Base-by-base conservation (phyloP, 371 early-diverging fungal genomes). In the Actinomucor elegans region DNA sequence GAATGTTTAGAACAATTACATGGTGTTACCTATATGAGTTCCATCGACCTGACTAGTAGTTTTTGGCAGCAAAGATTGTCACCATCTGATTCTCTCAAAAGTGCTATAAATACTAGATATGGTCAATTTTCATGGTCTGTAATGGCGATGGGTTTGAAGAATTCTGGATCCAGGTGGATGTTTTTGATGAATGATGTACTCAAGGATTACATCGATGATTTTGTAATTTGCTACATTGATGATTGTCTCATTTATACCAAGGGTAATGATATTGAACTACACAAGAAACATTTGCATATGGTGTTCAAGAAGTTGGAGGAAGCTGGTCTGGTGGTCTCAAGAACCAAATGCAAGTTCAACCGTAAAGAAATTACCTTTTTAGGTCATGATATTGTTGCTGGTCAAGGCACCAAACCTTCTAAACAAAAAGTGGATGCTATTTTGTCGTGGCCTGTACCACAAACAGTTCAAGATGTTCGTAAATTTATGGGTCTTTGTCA, bases 321-420 rank as follows among this genome's bases (percentile, higher is more conserved):
- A 1, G 55, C 74, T 29, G 11, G 43, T 0, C 51, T 83, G 11
- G 64, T 50, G 81, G 11, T 61, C 40, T 14, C 52, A 38, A 3
- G 77, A 80, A 53, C 57, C 33, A 89, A 89, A 48, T 86, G 83
- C 49, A 38, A 55, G 5, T 83, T 85, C 56, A 29, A 38, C 36
- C 15, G 34, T 6, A 17, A 28, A 5, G 57, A 66, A 37, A n/a
- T 85, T 10, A 57, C 66, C 1, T 84, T 66, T 55, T 49, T 82
- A n/a, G 81, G 84, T 5, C 63, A 68, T 53, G 38, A 65, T 10
- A 27, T 83, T 6, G 29, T 82, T 9, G 54, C 57, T 23, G 51
- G 14, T 9, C 31, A 51, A 0, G 79, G 77, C 1, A 48, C 80
- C 3, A 6, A 35, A 1, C 64, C 61, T 0, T 67, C 65, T 15